Evolutionary conservation across 2,329 filamentous ascomycete genomes (phyloP), one percentile per base, ranked within the genome.

Genomic region (Trichophyton schoenleinii): DNA sequence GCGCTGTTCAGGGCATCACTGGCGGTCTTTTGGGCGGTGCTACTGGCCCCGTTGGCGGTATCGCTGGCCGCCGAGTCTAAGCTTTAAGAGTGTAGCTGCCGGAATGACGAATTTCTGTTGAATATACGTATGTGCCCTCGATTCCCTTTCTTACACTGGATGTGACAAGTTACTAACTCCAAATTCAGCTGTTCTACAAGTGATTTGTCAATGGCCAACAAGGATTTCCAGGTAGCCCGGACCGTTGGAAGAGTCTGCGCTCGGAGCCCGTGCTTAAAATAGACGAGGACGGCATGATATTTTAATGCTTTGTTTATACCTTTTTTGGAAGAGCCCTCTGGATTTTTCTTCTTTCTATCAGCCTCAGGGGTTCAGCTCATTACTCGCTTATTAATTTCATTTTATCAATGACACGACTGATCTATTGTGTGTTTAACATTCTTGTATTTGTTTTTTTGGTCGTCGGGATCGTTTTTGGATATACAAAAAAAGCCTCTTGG

Each of bases 221-320:
- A 20, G 2, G 46, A 28, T 52, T 52, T 15, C 20, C 3, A 28
- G 46, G 20, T 25, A 48, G 20, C 44, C n/a, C 44, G 9, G 18
- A 11, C 8, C 48, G 28, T 20, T 22, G 34, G 44, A 34, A 34
- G 49, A 53, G 49, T 53, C 49, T 53, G n/a, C 22, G 11, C 22
- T 53, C 13, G 18, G 18, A 22, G 11, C 9, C 13, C 28, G 22
- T 53, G 28, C 28, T 53, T n/a, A 31, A 34, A 53, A 34, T 22
- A 28, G 20, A 34, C 15, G 13, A 53, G 49, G 49, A 53, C 28
- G 13, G 22, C 49, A 53, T 53, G 49, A 53, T 53, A 53, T 31
- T 53, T 53, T 53, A 25, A 53, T 53, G 49, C 34, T 53, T 38
- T 53, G 49, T 34, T 52, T 53, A 53, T 53, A 53, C 49, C 49